Conservation (phyloP, 2,329 filamentous ascomycete genomes). For the Verticillium klebahnii region DNA sequence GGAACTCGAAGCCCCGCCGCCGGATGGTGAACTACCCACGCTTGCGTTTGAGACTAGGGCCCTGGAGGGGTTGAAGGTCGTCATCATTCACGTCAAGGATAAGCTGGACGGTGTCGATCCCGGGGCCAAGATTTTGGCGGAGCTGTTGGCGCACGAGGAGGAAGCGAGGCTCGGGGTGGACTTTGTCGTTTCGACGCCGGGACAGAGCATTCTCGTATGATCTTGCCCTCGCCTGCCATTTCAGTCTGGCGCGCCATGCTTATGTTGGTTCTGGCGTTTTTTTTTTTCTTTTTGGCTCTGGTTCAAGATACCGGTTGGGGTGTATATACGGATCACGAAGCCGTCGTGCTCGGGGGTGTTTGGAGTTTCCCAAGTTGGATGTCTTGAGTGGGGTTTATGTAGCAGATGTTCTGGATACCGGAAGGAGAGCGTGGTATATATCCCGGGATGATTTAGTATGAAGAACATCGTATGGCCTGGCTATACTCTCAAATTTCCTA, state of each 20-base stretch:
- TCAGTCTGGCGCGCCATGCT: not conserved
- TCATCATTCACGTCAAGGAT: constrained; percentile 95
- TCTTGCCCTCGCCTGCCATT: not conserved
- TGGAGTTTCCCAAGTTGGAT: not conserved
- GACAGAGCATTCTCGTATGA: constrained; percentile 54
- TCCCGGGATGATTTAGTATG: not conserved
- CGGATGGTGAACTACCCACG: not conserved
- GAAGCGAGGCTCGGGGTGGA: constrained; percentile 69
- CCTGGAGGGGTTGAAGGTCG: constrained; percentile 69
- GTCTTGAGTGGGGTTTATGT: not conserved
- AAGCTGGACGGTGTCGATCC: constrained; percentile 67
- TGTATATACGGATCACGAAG: not conserved
- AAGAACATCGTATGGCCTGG: not conserved
- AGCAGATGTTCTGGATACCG: not conserved
- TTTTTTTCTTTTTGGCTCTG: not conserved
- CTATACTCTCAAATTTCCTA: too few relatives aligned
- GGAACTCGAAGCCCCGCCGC: constrained; percentile 24
- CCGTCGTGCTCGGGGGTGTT: not conserved
- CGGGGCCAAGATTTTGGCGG: constrained; percentile 61
- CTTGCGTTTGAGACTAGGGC: constrained; percentile 31
- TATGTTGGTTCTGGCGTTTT: not conserved
- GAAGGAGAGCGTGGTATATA: not conserved
- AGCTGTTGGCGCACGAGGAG: constrained; percentile 64
- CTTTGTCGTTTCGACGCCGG: constrained; percentile 67
- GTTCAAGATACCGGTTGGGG: not conserved